A percentile compares a stretch with the other conserved stretches of the same genome.
phyloP scores from a whole-genome alignment of 2,329 filamentous ascomycete species.

The Lecanicillium sp. region DNA sequence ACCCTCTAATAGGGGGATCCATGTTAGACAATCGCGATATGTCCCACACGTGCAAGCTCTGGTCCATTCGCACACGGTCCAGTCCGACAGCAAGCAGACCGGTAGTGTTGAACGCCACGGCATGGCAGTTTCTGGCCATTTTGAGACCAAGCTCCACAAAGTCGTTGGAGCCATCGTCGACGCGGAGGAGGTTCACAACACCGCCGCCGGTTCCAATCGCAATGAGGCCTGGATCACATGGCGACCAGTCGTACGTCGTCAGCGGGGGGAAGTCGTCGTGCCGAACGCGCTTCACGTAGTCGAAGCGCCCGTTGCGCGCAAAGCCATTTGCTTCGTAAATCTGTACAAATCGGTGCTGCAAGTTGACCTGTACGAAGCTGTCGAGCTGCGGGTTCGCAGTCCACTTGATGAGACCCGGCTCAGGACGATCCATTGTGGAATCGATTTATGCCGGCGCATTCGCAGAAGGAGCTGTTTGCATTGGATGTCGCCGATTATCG shows the following conservation, averaged over 20 bases:
- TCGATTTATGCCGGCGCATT: neutral
- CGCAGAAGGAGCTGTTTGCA: neutral
- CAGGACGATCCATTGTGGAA: slow-evolving; percentile 48
- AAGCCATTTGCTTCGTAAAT: slow-evolving; percentile 57
- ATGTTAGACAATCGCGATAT: slow-evolving; percentile 54
- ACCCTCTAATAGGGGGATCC: slow-evolving; percentile 43
- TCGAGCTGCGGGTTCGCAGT: slow-evolving; percentile 53
- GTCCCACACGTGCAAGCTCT: slow-evolving; percentile 79
- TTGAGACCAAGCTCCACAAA: slow-evolving; percentile 64
- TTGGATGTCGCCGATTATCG: too few relatives aligned
- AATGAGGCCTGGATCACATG: slow-evolving; percentile 57
- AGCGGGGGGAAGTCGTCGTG: slow-evolving; percentile 59
- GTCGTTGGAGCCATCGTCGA: slow-evolving; percentile 64
- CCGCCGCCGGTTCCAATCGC: slow-evolving; percentile 71
- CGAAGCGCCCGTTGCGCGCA: slow-evolving; percentile 50
- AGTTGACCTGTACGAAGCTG: slow-evolving; percentile 59
- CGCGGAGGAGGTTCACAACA: slow-evolving; percentile 66
- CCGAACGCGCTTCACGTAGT: slow-evolving; percentile 50
- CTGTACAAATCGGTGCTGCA: slow-evolving; percentile 57
- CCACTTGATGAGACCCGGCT: slow-evolving; percentile 61
- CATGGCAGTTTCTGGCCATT: slow-evolving; percentile 71
- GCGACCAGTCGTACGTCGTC: slow-evolving; percentile 63
- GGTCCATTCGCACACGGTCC: slow-evolving; percentile 74
- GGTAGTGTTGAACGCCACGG: slow-evolving; percentile 69
- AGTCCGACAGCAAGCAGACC: slow-evolving; percentile 72